Evolutionary conservation across 2,329 filamentous ascomycete genomes (phyloP), one percentile per base, ranked within the genome.

Genomic region (Mollisiaceae sp.): DNA sequence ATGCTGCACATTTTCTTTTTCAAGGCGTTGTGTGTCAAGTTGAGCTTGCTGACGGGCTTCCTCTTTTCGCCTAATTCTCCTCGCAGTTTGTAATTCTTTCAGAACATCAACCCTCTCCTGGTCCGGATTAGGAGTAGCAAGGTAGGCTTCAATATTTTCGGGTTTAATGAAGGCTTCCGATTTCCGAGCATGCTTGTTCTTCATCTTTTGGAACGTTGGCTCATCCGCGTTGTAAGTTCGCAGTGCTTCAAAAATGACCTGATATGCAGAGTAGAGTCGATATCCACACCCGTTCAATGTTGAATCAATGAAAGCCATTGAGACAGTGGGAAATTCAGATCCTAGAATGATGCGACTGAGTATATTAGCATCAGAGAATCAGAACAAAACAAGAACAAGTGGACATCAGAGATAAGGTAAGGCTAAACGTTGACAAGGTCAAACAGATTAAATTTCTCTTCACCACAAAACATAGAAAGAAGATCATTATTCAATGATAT

Each of bases 31-130:
- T 18, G 24, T 11, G 22, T 77, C 74, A 0, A 75, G 77, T 63
- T 78, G 78, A 32, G 82, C 83, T 1, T 71, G 67, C 11, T 75
- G 69, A 63, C 83, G 78, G 2, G 65, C 66, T 20, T 75, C 69
- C 22, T 73, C 73, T 18, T 71, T 72, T 5, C 67, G 62, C 38
- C 69, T 70, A 22, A 80, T 58, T 18, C 71, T 70, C 59, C 78
- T 74, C 3, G 79, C 80, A 15, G 76, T 77, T 22, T 73, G 69
- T 27, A 82, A 75, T 67, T 84, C 83, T n/a, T 73, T 78, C 1
- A 72, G 50, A 18, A 69, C 68, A 63, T 73, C 72, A 11, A 50
- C n/a, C 18, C 56, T 62, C 20, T 65, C 59, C 0, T 52, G 36
- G 22, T 63, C 36, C 24, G 18, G 15, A 22, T 38, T 39, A n/a